Evolutionary conservation across 768 basidiomycete species (phyloP), one percentile per base, ranked within the genome.

Genomic region (Lentinula lateritia): DNA sequence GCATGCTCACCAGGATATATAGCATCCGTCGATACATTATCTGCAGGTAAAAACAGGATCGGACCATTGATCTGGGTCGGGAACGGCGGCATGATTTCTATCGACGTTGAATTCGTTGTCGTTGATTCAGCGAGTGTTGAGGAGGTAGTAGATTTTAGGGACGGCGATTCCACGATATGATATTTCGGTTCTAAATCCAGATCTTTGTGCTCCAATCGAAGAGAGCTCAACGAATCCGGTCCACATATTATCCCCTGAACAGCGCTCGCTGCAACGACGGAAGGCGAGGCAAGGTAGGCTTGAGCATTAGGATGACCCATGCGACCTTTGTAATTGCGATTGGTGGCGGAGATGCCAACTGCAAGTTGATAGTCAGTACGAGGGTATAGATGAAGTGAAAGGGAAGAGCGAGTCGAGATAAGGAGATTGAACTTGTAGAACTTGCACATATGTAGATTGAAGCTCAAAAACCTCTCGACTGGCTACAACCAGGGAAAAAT

Each of bases 261-360:
- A 1, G 97, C 97, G 60, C 93, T 95, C 3, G 97, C 95, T 23
- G 97, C 96, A 13, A 99, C 97, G 6, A 98, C 96, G 3, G 93
- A 95, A 0, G 97, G 97, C 65, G 93, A 95, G 5, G 94, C 95
- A 45, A 99, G 85, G 75, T 98, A 98, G 0, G 97, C 96, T 66
- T 90, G 85, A 0, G 97, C 96, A 56, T 93, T 92, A 0, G 97
- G 96, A 65, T 89, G 86, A 0, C 97, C 97, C 97, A 99, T 99
- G 4, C 97, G 83, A 3, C 97, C 97, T 78, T 99, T 98, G 78
- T 98, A 99, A 70, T 99, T 99, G 74, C 97, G 81, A 75, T 99
- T 99, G 6, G 96, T 98, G 4, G 97, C 97, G 65, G 94, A 96
- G 70, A 99, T 98, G 1, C 97, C 96, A 0, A 88, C 89, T 56